Evolutionary conservation across 2,329 filamentous ascomycete genomes (phyloP).

Genomic region (Xylaria sp.): DNA sequence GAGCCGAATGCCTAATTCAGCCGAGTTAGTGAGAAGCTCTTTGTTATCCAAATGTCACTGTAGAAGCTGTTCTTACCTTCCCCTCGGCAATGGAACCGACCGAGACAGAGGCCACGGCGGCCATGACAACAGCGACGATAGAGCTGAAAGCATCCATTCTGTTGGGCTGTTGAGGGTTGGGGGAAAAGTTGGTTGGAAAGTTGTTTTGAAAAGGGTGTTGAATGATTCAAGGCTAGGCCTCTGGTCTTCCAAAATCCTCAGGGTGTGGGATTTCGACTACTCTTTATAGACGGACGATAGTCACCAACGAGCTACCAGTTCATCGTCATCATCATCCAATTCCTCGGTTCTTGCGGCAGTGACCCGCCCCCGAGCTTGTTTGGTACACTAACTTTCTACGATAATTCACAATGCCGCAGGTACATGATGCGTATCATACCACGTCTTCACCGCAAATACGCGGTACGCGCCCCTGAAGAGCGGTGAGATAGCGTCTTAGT

Average conservation of each 20-base stretch:
- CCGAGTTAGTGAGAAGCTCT: not conserved
- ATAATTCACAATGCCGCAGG: not conserved
- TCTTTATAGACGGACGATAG: conserved; percentile 36
- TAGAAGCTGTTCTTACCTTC: conserved; percentile 28
- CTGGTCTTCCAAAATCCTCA: conserved; percentile 25
- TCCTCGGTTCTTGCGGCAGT: conserved; percentile 11
- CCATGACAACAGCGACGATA: conserved; percentile 38
- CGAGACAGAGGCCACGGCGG: conserved; percentile 35
- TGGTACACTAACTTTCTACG: not conserved
- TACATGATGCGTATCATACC: conserved; percentile 3
- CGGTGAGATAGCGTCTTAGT: conserved; percentile 28
- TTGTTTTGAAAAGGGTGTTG: conserved; percentile 30
- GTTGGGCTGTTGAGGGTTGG: conserved; percentile 25
- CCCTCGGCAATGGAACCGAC: conserved; percentile 35
- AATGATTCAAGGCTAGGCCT: conserved; percentile 39
- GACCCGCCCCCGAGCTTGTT: not conserved
- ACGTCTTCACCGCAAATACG: conserved; percentile 29
- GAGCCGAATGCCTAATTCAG: conserved; percentile 33
- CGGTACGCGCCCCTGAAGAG: conserved; percentile 11
- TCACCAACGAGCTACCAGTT: not conserved
- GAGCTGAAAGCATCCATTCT: conserved; percentile 40
- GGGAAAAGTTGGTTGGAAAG: conserved; percentile 26
- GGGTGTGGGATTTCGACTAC: conserved; percentile 33
- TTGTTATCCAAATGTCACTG: not conserved
- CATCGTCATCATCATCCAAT: conserved; percentile 24